Conservation (phyloP, 352 stramenopile species). For the Globisporangium paddicum region DNA sequence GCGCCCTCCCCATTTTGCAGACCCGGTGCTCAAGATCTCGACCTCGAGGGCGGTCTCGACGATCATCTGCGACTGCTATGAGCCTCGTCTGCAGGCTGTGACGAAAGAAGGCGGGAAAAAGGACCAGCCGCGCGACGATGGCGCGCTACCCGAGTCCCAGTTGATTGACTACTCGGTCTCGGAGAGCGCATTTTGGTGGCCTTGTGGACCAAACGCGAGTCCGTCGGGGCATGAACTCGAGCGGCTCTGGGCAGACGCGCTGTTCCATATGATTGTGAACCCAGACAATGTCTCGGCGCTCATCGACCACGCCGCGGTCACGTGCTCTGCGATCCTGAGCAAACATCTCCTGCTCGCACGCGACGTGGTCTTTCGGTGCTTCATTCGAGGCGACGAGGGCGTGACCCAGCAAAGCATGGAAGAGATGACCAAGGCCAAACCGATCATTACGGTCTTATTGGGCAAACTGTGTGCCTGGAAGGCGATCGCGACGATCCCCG, state of each 20-base stretch:
- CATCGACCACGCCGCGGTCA: slow-evolving; percentile 72
- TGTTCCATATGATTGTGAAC: slow-evolving; percentile 64
- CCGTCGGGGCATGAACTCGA: slow-evolving; percentile 24
- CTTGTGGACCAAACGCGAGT: slow-evolving; percentile 29
- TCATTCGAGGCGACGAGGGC: slow-evolving; percentile 21
- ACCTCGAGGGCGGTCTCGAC: slow-evolving; percentile 55
- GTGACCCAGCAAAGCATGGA: slow-evolving; percentile 21
- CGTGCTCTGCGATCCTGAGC: slow-evolving; percentile 61
- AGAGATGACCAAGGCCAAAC: slow-evolving; percentile 35
- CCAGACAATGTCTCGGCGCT: slow-evolving; percentile 55
- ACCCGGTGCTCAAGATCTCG: slow-evolving; percentile 41
- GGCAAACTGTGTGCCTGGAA: slow-evolving; percentile 56
- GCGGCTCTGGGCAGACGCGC: slow-evolving; percentile 62
- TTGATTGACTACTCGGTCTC: slow-evolving; percentile 72
- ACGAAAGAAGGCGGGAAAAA: slow-evolving; percentile 8
- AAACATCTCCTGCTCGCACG: slow-evolving; percentile 81
- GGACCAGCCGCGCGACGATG: slow-evolving; percentile 43
- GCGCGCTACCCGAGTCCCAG: slow-evolving; percentile 61
- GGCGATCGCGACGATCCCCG: slow-evolving; percentile 62
- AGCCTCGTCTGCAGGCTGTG: slow-evolving; percentile 34
- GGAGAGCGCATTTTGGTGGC: slow-evolving; percentile 81
- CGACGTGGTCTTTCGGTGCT: slow-evolving; percentile 49
- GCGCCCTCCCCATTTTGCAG: slow-evolving; percentile 44
- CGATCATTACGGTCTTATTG: slow-evolving; percentile 60
- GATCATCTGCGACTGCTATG: slow-evolving; percentile 78